Conservation (phyloP, 225 moss, liverwort and hornwort species). For the Physcomitrium patens region DNA sequence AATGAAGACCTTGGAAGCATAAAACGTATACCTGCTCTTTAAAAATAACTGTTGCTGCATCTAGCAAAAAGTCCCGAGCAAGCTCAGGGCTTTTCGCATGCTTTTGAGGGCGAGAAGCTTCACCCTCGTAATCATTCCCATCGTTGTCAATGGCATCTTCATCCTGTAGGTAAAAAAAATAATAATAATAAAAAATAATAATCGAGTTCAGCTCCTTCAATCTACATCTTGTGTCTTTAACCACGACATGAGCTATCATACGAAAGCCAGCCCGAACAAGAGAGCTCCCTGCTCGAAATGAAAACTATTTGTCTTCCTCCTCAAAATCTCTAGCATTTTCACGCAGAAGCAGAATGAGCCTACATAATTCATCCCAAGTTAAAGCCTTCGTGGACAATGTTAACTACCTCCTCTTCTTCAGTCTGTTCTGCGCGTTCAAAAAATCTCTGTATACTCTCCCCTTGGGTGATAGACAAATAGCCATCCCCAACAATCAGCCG, state of each 20-base stretch:
- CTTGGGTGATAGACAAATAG: constrained; percentile 94
- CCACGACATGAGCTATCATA: not conserved
- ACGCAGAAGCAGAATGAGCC: constrained; percentile 8
- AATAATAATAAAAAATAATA: no score
- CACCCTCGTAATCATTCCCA: constrained; percentile 95
- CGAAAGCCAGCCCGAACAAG: not conserved
- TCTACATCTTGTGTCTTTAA: constrained; percentile 6
- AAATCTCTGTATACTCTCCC: constrained; percentile 98
- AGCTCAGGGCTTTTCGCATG: constrained; percentile 99
- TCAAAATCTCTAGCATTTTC: constrained; percentile 15
- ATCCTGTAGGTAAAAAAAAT: constrained; percentile 67
- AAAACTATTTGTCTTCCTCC: not conserved
- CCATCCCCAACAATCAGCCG: constrained; percentile 98
- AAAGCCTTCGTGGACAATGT: not conserved
- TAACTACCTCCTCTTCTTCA: constrained; percentile 97
- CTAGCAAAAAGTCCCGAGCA: constrained; percentile 97
- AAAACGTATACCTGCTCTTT: constrained; percentile 82
- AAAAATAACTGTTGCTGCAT: constrained; percentile 98
- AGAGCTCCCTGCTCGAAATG: not conserved
- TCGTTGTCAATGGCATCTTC: constrained; percentile 99
- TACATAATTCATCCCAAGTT: not conserved
- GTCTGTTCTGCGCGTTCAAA: constrained; percentile 99
- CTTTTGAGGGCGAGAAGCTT: constrained; percentile 97
- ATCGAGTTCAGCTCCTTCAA: constrained; percentile 13
- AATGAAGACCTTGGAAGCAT: not conserved